Percentiles rank a stretch among this genome's conserved stretches.
Evolutionary conservation across 768 basidiomycete species (phyloP).

Genomic region (Russula olivacea): DNA sequence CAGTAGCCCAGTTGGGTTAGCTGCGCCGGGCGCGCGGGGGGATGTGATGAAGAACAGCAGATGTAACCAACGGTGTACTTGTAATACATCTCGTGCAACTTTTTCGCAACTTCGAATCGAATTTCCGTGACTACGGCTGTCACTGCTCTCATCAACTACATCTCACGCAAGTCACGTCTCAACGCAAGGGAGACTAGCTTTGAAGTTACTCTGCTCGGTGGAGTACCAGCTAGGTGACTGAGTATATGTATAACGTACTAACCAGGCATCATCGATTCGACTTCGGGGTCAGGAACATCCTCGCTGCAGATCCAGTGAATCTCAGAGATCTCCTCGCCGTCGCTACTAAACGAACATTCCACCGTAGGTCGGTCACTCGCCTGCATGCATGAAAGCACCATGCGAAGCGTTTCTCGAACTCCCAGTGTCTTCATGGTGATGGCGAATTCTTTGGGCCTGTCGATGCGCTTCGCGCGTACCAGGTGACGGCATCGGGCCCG

Average conservation of each 20-base stretch:
- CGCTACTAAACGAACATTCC: not conserved
- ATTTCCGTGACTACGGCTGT: not conserved
- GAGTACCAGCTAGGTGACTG: not conserved
- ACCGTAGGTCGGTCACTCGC: not conserved
- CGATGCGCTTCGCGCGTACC: not conserved
- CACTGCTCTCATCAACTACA: not conserved
- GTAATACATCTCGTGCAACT: not conserved
- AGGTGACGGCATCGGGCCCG: not conserved
- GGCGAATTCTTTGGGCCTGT: not conserved
- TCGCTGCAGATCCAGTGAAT: not conserved
- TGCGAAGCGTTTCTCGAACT: not conserved
- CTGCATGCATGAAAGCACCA: not conserved
- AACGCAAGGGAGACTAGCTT: not conserved
- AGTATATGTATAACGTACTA: not conserved
- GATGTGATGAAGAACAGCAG: not conserved
- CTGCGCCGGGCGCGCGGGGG: not conserved
- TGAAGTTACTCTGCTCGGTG: not conserved
- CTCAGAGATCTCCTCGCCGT: not conserved
- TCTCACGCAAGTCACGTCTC: too few species aligned
- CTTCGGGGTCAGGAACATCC: not conserved
- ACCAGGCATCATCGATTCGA: not conserved
- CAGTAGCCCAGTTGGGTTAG: not conserved
- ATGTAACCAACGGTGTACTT: not conserved
- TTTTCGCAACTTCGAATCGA: not conserved
- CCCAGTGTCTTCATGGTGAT: not conserved